Percentiles rank a stretch among this genome's conserved stretches.
phyloP scores from a whole-genome alignment of 371 early-diverging fungal species.

The Apophysomyces sp. region DNA sequence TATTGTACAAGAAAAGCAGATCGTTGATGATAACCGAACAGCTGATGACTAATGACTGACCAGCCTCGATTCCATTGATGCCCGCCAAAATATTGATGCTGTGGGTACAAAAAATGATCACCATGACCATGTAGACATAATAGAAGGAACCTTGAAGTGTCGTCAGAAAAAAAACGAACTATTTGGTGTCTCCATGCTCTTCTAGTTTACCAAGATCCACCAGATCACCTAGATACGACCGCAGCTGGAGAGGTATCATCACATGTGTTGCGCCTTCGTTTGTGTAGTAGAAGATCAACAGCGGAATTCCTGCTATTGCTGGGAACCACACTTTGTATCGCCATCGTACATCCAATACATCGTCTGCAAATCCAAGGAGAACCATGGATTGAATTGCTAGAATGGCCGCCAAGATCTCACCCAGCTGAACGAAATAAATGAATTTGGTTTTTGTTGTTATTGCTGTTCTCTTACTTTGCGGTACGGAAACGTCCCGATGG shows the following conservation, averaged over 20 bases:
- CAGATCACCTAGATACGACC: slow-evolving; percentile 66
- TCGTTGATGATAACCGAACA: slow-evolving; percentile 83
- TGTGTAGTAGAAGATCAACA: slow-evolving; percentile 92
- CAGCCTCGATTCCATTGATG: slow-evolving; percentile 97
- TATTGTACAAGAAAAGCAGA: slow-evolving; percentile 58
- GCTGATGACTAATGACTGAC: slow-evolving; percentile 90
- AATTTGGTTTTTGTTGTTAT: background rate
- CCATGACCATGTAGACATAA: slow-evolving; percentile 88
- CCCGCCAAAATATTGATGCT: slow-evolving; percentile 98
- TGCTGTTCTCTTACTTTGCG: slow-evolving; percentile 53
- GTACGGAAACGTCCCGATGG: slow-evolving; percentile 66
- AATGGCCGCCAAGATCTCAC: slow-evolving; percentile 84
- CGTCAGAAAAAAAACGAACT: background rate
- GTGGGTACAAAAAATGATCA: slow-evolving; percentile 95
- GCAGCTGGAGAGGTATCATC: slow-evolving; percentile 81
- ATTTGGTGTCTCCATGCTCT: background rate
- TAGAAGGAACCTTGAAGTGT: slow-evolving; percentile 71
- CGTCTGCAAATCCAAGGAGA: slow-evolving; percentile 97
- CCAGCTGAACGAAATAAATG: slow-evolving; percentile 54
- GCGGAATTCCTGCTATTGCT: slow-evolving; percentile 88
- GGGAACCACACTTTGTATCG: slow-evolving; percentile 95
- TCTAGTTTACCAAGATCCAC: slow-evolving; percentile 77
- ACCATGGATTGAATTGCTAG: slow-evolving; percentile 92
- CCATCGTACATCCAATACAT: slow-evolving; percentile 96
- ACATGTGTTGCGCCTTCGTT: slow-evolving; percentile 88